Conservation (phyloP, 2,329 filamentous ascomycete genomes). For the Fusarium sp. region DNA sequence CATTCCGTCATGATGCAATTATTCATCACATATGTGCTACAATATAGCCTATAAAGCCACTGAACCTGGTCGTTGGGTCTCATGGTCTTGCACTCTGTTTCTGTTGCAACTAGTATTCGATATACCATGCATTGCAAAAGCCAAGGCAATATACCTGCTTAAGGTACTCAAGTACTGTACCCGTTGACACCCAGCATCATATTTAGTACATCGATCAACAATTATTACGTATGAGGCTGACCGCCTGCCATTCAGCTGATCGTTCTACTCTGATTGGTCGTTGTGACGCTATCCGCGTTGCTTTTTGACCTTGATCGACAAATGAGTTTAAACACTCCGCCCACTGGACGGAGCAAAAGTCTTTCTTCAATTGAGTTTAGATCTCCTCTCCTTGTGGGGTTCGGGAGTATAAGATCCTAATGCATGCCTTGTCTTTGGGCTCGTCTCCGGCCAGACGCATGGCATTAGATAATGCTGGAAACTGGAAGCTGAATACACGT, state of each 20-base stretch:
- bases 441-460: neutral
- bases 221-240: conserved; percentile 4
- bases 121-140: neutral
- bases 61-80: neutral
- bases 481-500: neutral
- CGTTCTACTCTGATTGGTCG: neutral
- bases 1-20: conserved; percentile 15
- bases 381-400: neutral
- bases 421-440: neutral
- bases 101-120: neutral
- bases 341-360: neutral
- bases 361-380: neutral
- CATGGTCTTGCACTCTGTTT: neutral
- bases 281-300: neutral
- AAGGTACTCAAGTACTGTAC: neutral
- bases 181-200: neutral
- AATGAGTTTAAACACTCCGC: neutral
- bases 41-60: neutral
- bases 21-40: neutral
- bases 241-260: neutral
- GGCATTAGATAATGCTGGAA: neutral
- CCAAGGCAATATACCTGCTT: neutral
- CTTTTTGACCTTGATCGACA: neutral
- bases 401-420: neutral
- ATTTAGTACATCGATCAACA: neutral